Conservation (phyloP, 768 basidiomycete genomes). For the Kwoniella shandongensis region DNA sequence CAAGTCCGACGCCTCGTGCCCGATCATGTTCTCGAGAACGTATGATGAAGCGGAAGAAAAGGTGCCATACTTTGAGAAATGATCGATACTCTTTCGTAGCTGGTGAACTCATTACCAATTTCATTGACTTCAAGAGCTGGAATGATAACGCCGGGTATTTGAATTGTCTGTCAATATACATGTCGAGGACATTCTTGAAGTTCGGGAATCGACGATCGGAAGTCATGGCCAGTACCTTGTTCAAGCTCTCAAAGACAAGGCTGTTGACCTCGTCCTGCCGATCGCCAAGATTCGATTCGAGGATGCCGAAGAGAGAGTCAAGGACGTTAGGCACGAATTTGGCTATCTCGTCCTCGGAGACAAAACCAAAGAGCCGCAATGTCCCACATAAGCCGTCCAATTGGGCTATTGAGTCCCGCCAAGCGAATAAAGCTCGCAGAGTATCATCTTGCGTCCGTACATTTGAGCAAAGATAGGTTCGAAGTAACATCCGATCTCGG, state of each 20-base stretch:
- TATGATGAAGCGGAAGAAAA: conserved; percentile 91
- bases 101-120: conserved; percentile 71
- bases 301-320: conserved; percentile 85
- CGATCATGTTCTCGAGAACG: conserved; percentile 87
- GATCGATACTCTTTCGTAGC: conserved; percentile 74
- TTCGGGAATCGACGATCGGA: conserved; percentile 93
- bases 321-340: conserved; percentile 89
- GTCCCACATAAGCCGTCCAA: conserved; percentile 68
- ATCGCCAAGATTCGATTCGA: conserved; percentile 72
- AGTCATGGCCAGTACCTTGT: conserved; percentile 86
- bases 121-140: conserved; percentile 84
- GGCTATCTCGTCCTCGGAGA: conserved; percentile 90
- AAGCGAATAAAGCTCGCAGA: conserved; percentile 63
- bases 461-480: conserved; percentile 89
- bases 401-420: conserved; percentile 64
- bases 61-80: conserved; percentile 94
- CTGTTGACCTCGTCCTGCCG: conserved; percentile 72
- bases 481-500: conserved; percentile 74
- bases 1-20: conserved; percentile 73
- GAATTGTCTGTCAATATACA: conserved; percentile 90
- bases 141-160: conserved; percentile 74
- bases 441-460: conserved; percentile 87
- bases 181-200: conserved; percentile 88
- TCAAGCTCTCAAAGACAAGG: conserved; percentile 83
- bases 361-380: conserved; percentile 82